phyloP scores from a whole-genome alignment of 345 rosid species.

The Hypericum androsaemum region DNA sequence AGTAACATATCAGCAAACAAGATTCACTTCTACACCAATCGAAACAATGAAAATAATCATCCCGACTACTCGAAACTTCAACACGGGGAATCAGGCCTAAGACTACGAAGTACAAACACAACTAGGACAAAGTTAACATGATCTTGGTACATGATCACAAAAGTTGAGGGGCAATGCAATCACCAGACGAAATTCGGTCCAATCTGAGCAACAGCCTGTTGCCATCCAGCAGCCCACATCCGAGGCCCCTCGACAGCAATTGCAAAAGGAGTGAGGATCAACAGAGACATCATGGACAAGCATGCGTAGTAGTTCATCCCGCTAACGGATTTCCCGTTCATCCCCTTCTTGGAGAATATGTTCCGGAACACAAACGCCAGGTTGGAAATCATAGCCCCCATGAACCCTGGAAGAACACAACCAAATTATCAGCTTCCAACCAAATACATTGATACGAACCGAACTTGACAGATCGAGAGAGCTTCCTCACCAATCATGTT shows the following conservation, averaged over 20 bases:
- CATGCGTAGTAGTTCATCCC: slow-evolving; percentile 99
- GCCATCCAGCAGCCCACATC: slow-evolving; percentile 91
- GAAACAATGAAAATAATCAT: no score
- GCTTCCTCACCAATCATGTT: slow-evolving; percentile 61
- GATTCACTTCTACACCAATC: no score
- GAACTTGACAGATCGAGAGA: neutral
- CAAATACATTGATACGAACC: neutral
- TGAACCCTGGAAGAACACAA: slow-evolving; percentile 49
- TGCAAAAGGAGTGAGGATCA: slow-evolving; percentile 83
- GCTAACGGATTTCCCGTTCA: slow-evolving; percentile 86
- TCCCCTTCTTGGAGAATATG: slow-evolving; percentile 94
- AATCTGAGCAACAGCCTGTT: slow-evolving; percentile 53
- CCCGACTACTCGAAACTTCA: no score
- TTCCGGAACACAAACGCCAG: slow-evolving; percentile 86
- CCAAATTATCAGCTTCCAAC: no score
- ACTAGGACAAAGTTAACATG: neutral
- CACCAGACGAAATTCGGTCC: slow-evolving; percentile 91
- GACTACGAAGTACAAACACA: neutral
- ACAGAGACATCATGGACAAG: slow-evolving; percentile 68
- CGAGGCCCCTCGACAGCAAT: slow-evolving; percentile 94
- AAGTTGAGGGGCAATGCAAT: slow-evolving; percentile 9
- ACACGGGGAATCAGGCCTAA: no score
- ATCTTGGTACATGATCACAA: neutral
- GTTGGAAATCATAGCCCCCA: slow-evolving; percentile 98
- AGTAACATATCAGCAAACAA: no score